Percentiles rank a stretch among this genome's conserved stretches.
Conservation (phyloP, 768 basidiomycete genomes). For the Lyophyllum decastes region DNA sequence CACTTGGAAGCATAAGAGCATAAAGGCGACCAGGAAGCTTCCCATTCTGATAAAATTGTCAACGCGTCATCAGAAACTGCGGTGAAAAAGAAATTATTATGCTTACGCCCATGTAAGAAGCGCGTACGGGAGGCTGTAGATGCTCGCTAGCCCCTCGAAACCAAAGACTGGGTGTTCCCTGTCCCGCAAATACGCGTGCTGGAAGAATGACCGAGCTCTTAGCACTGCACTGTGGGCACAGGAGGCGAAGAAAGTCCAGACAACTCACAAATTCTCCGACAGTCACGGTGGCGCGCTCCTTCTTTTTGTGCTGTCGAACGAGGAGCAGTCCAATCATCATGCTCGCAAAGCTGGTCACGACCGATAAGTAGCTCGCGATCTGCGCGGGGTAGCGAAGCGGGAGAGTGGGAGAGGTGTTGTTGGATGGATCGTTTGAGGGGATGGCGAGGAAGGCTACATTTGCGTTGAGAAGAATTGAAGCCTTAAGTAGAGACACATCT, state of each 20-base stretch:
- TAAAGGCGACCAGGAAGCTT: constrained; percentile 26
- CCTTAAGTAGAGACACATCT: constrained; percentile 25
- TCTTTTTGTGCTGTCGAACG: constrained; percentile 39
- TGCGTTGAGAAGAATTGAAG: constrained; percentile 47
- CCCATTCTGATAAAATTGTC: constrained; percentile 1
- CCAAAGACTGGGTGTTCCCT: neutral
- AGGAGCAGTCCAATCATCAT: constrained; percentile 45
- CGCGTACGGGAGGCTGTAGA: constrained; percentile 11
- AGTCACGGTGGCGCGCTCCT: constrained; percentile 22
- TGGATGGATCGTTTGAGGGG: constrained; percentile 38
- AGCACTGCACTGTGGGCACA: neutral
- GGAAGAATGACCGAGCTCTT: neutral
- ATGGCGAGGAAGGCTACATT: constrained; percentile 53
- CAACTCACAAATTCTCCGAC: constrained; percentile 36
- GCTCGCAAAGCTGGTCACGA: constrained; percentile 39
- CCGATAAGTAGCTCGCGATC: constrained; percentile 44
- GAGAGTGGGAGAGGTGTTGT: constrained; percentile 20
- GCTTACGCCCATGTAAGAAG: constrained; percentile 21
- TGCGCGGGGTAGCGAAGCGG: constrained; percentile 28
- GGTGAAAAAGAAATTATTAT: no score
- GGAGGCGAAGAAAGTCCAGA: neutral
- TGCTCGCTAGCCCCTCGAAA: constrained; percentile 6
- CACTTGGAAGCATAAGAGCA: constrained; percentile 24
- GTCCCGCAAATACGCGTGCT: constrained; percentile 5
- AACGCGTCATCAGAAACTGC: no score